These are phyloP conservation scores for Xylaria venustula DNA, from an alignment of 495 filamentous ascomycete genomes.

Conservation along the genomic window DNA sequence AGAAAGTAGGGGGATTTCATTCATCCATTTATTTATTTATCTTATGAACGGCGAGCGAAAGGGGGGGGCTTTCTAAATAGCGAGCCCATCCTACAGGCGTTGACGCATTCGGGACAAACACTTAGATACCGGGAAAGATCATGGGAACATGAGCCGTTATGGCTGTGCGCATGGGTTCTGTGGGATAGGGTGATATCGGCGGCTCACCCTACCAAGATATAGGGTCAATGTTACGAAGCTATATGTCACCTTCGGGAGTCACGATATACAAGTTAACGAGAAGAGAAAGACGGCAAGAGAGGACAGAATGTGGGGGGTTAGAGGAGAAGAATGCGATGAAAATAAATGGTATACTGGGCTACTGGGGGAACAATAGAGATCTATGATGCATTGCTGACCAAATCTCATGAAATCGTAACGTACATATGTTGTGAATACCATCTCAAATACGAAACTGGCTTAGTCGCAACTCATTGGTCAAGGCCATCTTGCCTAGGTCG, in stretches of 20 bases:
- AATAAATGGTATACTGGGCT: too few species aligned
- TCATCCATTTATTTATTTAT: too few species aligned
- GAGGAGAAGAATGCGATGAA: neutral
- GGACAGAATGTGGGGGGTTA: too few species aligned
- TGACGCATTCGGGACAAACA: neutral
- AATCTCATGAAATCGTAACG: neutral
- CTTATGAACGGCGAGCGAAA: too few species aligned
- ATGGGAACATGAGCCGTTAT: too few species aligned
- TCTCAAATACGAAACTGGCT: neutral
- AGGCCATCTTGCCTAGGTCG: neutral
- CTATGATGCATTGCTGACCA: neutral
- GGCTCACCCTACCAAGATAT: neutral
- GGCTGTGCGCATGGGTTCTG: too few species aligned
- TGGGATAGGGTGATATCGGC: too few species aligned
- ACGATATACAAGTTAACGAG: neutral
- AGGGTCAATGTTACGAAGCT: neutral
- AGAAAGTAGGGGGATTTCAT: too few species aligned
- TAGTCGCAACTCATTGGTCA: neutral
- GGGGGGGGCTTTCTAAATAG: too few species aligned
- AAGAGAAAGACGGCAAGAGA: neutral
- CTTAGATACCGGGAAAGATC: too few species aligned
- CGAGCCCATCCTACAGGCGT: too few species aligned
- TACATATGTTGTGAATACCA: neutral
- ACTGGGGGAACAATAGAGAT: too few species aligned
- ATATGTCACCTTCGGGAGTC: neutral